Percentiles rank a stretch among this genome's conserved stretches.
Evolutionary conservation across 768 basidiomycete species (phyloP).

Genomic region (Filobasidium wieringae): DNA sequence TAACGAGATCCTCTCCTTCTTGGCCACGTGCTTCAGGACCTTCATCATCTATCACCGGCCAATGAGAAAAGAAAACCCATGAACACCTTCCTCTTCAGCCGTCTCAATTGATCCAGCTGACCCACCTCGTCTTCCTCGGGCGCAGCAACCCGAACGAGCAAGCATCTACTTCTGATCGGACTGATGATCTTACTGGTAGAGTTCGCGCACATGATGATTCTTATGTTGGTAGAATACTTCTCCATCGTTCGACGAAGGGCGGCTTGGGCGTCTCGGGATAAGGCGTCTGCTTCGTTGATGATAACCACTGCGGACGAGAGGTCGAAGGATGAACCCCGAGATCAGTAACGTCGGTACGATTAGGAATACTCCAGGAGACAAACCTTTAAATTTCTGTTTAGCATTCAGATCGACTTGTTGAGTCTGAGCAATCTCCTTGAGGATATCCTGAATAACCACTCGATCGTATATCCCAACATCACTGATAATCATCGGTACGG

Average conservation of each 20-base stretch:
- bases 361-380: conserved; percentile 8
- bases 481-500: conserved; percentile 40
- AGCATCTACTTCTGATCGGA: conserved; percentile 88
- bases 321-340: neutral
- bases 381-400: conserved; percentile 93
- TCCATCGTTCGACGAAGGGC: conserved; percentile 97
- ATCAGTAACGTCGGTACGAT: too few species aligned
- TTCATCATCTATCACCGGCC: conserved; percentile 53
- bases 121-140: conserved; percentile 65
- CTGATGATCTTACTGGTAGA: conserved; percentile 91
- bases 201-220: conserved; percentile 91
- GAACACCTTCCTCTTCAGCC: neutral
- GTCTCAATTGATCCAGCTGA: neutral
- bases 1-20: conserved; percentile 65
- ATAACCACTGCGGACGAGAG: conserved; percentile 60
- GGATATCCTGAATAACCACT: conserved; percentile 85
- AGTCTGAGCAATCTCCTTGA: conserved; percentile 97
- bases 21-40: conserved; percentile 69
- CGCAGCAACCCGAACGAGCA: conserved; percentile 84
- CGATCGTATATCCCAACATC: conserved; percentile 94
- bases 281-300: conserved; percentile 92
- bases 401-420: conserved; percentile 95
- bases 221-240: conserved; percentile 96
- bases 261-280: conserved; percentile 91
- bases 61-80: neutral